phyloP scores from a whole-genome alignment of 1,284 basidiomycete species.

The Hemileia vastatrix region DNA sequence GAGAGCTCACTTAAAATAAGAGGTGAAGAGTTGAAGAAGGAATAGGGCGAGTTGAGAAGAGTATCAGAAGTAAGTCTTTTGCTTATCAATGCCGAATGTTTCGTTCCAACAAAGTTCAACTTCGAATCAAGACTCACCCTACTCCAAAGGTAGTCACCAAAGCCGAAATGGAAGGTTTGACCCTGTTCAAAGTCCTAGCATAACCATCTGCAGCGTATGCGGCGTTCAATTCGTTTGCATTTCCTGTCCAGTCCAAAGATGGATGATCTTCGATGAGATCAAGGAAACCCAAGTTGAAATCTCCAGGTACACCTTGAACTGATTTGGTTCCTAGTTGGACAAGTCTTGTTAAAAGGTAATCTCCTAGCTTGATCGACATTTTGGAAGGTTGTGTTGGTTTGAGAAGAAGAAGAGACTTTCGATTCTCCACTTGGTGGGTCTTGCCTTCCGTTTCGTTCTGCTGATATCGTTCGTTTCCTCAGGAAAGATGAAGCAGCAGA shows the following conservation, averaged over 20 bases:
- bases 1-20: conserved; percentile 42
- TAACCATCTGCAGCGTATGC: conserved; percentile 91
- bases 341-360: conserved; percentile 40
- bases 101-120: conserved; percentile 37
- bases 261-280: conserved; percentile 77
- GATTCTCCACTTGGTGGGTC: no score
- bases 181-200: conserved; percentile 51
- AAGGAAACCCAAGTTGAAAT: conserved; percentile 62
- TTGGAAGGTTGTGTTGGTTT: no score
- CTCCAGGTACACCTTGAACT: conserved; percentile 82
- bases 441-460: no score
- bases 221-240: conserved; percentile 53
- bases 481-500: no score
- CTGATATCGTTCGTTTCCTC: no score
- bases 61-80: conserved; percentile 8
- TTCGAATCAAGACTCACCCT: conserved; percentile 73
- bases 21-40: conserved; percentile 41
- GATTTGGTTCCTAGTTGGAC: conserved; percentile 47
- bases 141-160: conserved; percentile 66
- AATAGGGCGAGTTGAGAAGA: not conserved
- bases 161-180: conserved; percentile 23
- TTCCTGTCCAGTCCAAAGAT: conserved; percentile 71
- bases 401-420: no score
- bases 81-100: conserved; percentile 53
- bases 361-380: no score